Evolutionary conservation across 2,329 filamentous ascomycete species (phyloP), one percentile per base, ranked within the genome.

Genomic region (Diaporthe sp.): DNA sequence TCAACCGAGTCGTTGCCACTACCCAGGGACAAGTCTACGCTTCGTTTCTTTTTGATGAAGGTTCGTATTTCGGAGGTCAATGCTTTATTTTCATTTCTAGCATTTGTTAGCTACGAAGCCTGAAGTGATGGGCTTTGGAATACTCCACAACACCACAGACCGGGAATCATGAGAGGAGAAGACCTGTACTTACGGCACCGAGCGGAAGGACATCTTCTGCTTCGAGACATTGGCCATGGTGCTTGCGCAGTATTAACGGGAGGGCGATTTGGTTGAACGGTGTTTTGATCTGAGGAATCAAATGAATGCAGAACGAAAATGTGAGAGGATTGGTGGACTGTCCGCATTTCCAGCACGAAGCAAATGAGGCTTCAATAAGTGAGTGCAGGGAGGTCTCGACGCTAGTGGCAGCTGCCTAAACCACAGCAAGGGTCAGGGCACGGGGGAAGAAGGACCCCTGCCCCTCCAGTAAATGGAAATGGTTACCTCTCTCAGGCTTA

Each of bases 341-440:
- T 31, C 13, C 13, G n/a, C 60, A 31, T 13, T 13, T 25, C 22
- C n/a, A 25, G 39, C 13, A 44, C 25, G 22, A 62, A 37, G 55
- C 28, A 37, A 60, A 31, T 13, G n/a, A 42, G 17, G n/a, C 28
- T 55, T 44, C 60, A 31, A 31, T 31, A 44, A 28, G 25, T n/a
- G 39, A 4, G 39, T 62, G n/a, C 37, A 57, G 8, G 15, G 37
- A n/a, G 22, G 25, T 22, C 25, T 49, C 42, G 25, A 15, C 42
- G 42, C 62, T 51, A 67, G 62, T 51, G 42, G 61, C 44, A 51
- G 61, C 44, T 67, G 44, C 61, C 44, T 67, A 67, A 37, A 67
- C 28, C 9, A 49, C 10, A 22, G 25, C 61, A 49, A 15, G 42
- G 61, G 25, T 28, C 17, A 31, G 25, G 7, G 25, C 37, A 17